phyloP scores from a whole-genome alignment of 108 stramenopile genomes.

The Cylindrotheca closterium region DNA sequence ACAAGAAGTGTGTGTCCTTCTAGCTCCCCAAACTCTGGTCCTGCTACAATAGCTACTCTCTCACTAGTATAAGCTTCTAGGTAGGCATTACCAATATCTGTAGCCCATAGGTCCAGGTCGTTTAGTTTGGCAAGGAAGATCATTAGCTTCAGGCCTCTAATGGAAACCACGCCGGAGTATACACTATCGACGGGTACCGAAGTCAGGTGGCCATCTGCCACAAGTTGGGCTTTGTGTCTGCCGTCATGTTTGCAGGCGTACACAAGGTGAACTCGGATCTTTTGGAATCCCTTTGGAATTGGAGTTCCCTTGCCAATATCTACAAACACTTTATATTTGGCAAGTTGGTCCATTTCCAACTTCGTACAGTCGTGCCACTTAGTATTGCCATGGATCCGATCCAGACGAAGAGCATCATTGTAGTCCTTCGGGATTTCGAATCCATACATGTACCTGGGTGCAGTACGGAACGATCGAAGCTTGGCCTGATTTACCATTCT shows the following conservation, averaged over 20 bases:
- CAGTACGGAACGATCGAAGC: constrained; percentile 3
- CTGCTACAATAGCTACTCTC: constrained; percentile 20
- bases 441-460: constrained; percentile 33
- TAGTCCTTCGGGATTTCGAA: constrained; percentile 21
- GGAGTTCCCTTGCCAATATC: no score
- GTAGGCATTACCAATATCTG: constrained; percentile 3
- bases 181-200: constrained; percentile 27
- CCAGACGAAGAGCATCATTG: constrained; percentile 20
- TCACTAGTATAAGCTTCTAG: constrained; percentile 8
- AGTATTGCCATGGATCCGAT: constrained; percentile 19
- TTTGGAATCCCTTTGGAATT: constrained; percentile 13
- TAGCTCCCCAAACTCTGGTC: constrained; percentile 15
- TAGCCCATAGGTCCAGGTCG: constrained; percentile 3
- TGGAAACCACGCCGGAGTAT: constrained; percentile 32
- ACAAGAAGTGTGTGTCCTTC: constrained; percentile 13
- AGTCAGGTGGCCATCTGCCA: constrained; percentile 24
- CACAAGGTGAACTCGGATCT: constrained; percentile 40
- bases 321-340: no score
- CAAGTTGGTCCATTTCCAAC: constrained; percentile 18
- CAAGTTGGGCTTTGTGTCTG: constrained; percentile 29
- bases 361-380: constrained; percentile 29
- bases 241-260: no score
- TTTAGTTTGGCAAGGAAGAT: constrained; percentile 24
- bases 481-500: constrained; percentile 16
- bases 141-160: constrained; percentile 10